Percentiles rank a stretch among this genome's conserved stretches.
Evolutionary conservation across 352 stramenopile species (phyloP).

Genomic region (Globisporangium emineosum): DNA sequence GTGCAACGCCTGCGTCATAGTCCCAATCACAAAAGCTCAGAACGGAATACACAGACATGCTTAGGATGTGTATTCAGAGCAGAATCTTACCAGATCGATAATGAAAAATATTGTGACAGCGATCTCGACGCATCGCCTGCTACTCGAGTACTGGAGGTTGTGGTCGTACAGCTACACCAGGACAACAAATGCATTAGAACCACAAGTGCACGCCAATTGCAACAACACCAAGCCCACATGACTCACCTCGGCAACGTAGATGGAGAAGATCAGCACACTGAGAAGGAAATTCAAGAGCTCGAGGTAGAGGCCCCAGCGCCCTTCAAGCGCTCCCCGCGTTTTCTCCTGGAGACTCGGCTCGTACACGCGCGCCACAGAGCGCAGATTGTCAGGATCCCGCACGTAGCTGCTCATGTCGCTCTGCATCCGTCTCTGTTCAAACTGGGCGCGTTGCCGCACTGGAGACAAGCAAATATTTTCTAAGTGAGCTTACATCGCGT

Average conservation of each 20-base stretch:
- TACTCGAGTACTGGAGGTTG: slow-evolving; percentile 16
- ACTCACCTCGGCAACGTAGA: slow-evolving; percentile 57
- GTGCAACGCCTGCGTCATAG: slow-evolving; percentile 31
- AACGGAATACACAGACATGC: too few relatives aligned
- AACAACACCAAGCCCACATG: neutral
- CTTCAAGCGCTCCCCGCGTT: slow-evolving; percentile 29
- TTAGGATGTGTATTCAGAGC: too few relatives aligned
- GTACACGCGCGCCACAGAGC: slow-evolving; percentile 40
- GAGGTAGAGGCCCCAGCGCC: slow-evolving; percentile 38
- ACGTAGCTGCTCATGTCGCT: slow-evolving; percentile 26
- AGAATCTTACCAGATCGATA: slow-evolving; percentile 41
- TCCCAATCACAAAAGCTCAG: neutral
- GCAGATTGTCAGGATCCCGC: slow-evolving; percentile 16
- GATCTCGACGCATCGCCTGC: slow-evolving; percentile 33
- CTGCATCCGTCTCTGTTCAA: slow-evolving; percentile 16
- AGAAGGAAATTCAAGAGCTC: slow-evolving; percentile 58
- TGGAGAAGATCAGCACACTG: slow-evolving; percentile 54
- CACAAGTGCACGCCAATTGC: neutral
- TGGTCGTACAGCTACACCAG: slow-evolving; percentile 39
- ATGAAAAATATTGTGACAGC: slow-evolving; percentile 55
- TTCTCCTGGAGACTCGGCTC: slow-evolving; percentile 45
- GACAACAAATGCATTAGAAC: neutral
- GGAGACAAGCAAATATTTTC: neutral
- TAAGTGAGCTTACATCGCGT: neutral
- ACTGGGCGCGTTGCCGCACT: slow-evolving; percentile 19